These are phyloP conservation scores for Astrephomene gubernaculifera DNA, from an alignment of 139 green algal species.

Conservation along the genomic window DNA sequence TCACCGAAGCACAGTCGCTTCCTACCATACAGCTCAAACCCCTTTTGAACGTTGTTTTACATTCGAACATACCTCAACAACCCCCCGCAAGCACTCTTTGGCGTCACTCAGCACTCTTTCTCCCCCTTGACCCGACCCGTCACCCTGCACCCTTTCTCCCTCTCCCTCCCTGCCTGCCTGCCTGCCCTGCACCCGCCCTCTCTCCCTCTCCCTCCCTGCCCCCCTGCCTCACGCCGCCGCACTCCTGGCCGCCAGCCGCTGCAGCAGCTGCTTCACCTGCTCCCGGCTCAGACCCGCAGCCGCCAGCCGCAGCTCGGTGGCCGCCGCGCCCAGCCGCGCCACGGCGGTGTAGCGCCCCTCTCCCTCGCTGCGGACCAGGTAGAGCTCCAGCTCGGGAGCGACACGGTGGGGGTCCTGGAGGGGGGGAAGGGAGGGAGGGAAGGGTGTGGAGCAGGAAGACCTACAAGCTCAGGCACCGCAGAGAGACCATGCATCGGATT, in stretches of 20 bases:
- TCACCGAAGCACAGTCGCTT: no score
- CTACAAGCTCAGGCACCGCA: no score
- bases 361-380: not conserved
- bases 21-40: no score
- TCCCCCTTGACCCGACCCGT: not conserved
- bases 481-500: no score
- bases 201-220: not conserved
- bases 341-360: not conserved
- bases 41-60: no score
- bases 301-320: not conserved
- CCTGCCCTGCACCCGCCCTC: not conserved
- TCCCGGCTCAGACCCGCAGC: not conserved
- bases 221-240: not conserved
- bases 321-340: conserved; percentile 4
- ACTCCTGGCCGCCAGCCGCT: conserved; percentile 17
- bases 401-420: conserved; percentile 36
- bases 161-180: no score
- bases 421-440: not conserved
- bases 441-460: not conserved
- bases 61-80: no score
- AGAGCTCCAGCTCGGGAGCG: conserved; percentile 38
- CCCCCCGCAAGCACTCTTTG: no score
- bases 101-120: no score
- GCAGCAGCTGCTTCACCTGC: conserved; percentile 42
- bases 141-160: not conserved